Percentiles rank a stretch among this genome's conserved stretches.
Evolutionary conservation across 2,329 filamentous ascomycete species (phyloP).

Genomic region (Chaetomiaceae sp.): DNA sequence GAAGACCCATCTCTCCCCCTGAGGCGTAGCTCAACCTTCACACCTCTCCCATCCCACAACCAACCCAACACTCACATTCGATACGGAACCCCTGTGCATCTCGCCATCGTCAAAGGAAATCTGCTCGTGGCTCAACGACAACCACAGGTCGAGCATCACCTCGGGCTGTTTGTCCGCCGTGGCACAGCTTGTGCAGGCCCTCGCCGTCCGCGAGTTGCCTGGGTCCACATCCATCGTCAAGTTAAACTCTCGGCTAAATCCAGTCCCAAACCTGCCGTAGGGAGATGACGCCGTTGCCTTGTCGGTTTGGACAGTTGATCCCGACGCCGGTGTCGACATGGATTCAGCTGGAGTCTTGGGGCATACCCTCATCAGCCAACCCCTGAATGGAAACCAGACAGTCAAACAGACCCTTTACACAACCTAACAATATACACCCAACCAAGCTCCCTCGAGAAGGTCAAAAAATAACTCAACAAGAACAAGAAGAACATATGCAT

Average conservation of each 20-base stretch:
- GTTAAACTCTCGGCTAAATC: background rate
- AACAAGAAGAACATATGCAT: too few species aligned
- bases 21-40: background rate
- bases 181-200: background rate
- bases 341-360: background rate
- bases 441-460: too few species aligned
- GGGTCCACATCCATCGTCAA: background rate
- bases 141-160: background rate
- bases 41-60: conserved; percentile 2
- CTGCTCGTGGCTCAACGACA: background rate
- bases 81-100: background rate
- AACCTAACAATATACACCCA: too few species aligned
- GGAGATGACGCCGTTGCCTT: background rate
- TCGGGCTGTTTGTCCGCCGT: background rate
- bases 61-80: background rate
- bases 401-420: too few species aligned
- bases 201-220: background rate
- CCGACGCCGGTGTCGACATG: background rate
- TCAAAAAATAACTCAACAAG: too few species aligned
- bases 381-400: too few species aligned
- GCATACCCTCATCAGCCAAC: background rate
- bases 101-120: background rate
- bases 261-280: background rate
- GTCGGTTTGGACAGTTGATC: background rate
- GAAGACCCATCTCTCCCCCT: too few species aligned